Conservation (phyloP, 257 asterid species). For the Scutellaria barbata region DNA sequence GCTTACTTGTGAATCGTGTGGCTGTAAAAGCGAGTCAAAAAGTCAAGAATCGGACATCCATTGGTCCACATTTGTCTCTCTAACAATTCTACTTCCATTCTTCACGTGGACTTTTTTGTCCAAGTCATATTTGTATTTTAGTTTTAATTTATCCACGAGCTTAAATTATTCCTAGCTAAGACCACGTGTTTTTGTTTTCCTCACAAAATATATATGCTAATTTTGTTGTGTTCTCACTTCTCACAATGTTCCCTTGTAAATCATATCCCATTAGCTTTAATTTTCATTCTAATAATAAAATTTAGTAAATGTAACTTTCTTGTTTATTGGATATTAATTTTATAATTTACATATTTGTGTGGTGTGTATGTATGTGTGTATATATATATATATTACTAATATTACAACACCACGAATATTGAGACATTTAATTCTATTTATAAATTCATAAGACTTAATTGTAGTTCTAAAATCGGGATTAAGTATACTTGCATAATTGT, state of each 20-base stretch:
- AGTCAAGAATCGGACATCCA: conserved; percentile 30
- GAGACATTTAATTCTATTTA: not conserved
- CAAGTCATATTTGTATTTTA: not conserved
- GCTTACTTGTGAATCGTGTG: conserved; percentile 10
- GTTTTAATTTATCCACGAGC: conserved; percentile 24
- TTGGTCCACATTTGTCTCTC: conserved; percentile 14
- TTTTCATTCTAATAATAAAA: too few relatives aligned
- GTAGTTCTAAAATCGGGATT: not conserved
- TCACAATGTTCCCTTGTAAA: too few relatives aligned
- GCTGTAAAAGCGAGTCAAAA: not conserved
- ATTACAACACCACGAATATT: not conserved
- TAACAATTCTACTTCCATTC: not conserved
- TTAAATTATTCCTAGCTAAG: not conserved
- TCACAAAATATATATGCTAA: not conserved
- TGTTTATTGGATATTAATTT: too few relatives aligned
- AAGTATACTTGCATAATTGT: too few relatives aligned
- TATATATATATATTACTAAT: too few relatives aligned
- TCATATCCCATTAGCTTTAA: too few relatives aligned
- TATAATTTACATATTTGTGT: too few relatives aligned
- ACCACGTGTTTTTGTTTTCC: conserved; percentile 13
- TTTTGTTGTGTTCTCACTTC: not conserved
- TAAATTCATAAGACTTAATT: not conserved
- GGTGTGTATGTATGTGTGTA: too few relatives aligned
- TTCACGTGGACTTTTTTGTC: conserved; percentile 25
- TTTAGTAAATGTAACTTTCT: too few relatives aligned